Evolutionary conservation across 2,329 filamentous ascomycete genomes (phyloP).

Genomic region (Aspergillus calidoustus): DNA sequence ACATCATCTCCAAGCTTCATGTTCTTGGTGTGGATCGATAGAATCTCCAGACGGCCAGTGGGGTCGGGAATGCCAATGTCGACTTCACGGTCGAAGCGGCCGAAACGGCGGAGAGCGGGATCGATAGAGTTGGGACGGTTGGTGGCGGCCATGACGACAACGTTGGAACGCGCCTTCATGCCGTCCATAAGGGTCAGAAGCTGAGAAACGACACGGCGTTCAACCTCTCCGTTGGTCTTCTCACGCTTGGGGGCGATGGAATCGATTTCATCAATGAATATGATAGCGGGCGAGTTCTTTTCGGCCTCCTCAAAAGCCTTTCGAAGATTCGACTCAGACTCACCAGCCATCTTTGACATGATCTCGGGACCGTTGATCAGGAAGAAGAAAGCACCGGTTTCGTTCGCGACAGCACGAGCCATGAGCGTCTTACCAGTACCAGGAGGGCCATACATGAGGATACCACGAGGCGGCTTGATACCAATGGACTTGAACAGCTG

Average conservation of each 20-base stretch:
- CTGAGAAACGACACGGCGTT: conserved; percentile 97
- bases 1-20: conserved; percentile 99
- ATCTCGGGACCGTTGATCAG: conserved; percentile 99
- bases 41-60: conserved; percentile 96
- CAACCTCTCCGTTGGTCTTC: conserved; percentile 98
- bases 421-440: conserved; percentile 99
- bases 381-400: conserved; percentile 99
- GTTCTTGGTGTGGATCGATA: conserved; percentile 99
- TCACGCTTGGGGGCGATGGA: conserved; percentile 99
- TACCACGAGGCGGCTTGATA: conserved; percentile 98
- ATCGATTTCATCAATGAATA: conserved; percentile 99
- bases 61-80: conserved; percentile 98
- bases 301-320: conserved; percentile 99
- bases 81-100: conserved; percentile 98
- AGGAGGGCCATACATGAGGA: conserved; percentile 92
- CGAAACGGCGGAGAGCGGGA: conserved; percentile 94
- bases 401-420: conserved; percentile 97
- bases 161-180: conserved; percentile 98
- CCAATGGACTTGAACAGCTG: conserved; percentile 99
- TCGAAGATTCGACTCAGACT: conserved; percentile 96
- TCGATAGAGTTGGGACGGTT: conserved; percentile 99
- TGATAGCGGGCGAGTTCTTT: conserved; percentile 99
- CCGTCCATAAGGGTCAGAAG: conserved; percentile 97
- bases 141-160: conserved; percentile 98
- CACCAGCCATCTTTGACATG: conserved; percentile 99